phyloP scores from a whole-genome alignment of 2,329 filamentous ascomycete species.

The Paecilomyces formosus region DNA sequence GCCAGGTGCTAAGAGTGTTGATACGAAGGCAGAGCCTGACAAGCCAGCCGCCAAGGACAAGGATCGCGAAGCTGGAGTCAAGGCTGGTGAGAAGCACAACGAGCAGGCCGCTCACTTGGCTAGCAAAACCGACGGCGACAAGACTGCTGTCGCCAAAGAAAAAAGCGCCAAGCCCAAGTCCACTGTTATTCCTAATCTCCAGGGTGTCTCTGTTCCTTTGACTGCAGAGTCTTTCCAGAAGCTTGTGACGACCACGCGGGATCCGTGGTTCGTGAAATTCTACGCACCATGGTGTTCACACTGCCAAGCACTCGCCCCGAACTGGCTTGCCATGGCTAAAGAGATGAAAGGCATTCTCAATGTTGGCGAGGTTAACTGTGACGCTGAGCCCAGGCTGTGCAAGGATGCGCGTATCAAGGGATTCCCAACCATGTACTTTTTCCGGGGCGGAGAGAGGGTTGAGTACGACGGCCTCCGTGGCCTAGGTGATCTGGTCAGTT shows the following conservation, averaged over 20 bases:
- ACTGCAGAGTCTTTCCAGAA: slow-evolving; percentile 80
- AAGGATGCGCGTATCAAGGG: slow-evolving; percentile 75
- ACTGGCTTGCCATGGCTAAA: slow-evolving; percentile 81
- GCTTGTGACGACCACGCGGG: slow-evolving; percentile 74
- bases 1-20: slow-evolving; percentile 53
- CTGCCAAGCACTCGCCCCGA: slow-evolving; percentile 86
- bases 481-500: slow-evolving; percentile 80
- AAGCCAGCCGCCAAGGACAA: slow-evolving; percentile 36
- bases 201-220: slow-evolving; percentile 67
- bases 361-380: slow-evolving; percentile 93
- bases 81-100: slow-evolving; percentile 36
- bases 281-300: slow-evolving; percentile 97
- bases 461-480: slow-evolving; percentile 91
- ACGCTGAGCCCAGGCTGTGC: slow-evolving; percentile 77
- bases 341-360: slow-evolving; percentile 88
- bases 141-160: slow-evolving; percentile 34
- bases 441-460: slow-evolving; percentile 81
- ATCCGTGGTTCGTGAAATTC: slow-evolving; percentile 98
- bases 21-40: slow-evolving; percentile 31
- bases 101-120: slow-evolving; percentile 25
- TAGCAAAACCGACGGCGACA: slow-evolving; percentile 18
- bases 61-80: slow-evolving; percentile 27
- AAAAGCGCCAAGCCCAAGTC: slow-evolving; percentile 41
- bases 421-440: slow-evolving; percentile 88
- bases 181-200: slow-evolving; percentile 59